phyloP scores from a whole-genome alignment of 345 rosid genomes.

The Microthlaspi erraticum region DNA sequence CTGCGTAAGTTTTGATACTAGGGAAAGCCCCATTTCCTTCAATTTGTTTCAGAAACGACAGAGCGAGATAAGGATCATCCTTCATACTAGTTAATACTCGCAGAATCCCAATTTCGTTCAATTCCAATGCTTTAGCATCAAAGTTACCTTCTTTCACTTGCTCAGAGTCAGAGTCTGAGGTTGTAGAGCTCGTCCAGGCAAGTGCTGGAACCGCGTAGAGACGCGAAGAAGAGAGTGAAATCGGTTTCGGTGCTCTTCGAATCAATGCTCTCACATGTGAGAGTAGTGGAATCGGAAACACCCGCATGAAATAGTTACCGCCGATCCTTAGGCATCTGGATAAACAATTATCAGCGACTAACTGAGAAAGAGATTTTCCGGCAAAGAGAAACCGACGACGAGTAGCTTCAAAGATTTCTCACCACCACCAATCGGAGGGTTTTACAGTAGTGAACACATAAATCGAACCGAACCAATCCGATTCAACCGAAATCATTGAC shows the following conservation, averaged over 20 bases:
- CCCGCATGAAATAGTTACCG: slow-evolving; percentile 42
- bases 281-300: slow-evolving; percentile 34
- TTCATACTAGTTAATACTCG: slow-evolving; percentile 46
- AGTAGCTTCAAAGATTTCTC: slow-evolving; percentile 21
- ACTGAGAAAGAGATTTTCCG: slow-evolving; percentile 10
- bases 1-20: slow-evolving; percentile 54
- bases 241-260: slow-evolving; percentile 4
- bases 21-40: slow-evolving; percentile 52
- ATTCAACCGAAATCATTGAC: background rate
- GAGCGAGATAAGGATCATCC: slow-evolving; percentile 58
- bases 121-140: slow-evolving; percentile 27
- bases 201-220: slow-evolving; percentile 41
- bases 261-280: slow-evolving; percentile 39
- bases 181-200: slow-evolving; percentile 34
- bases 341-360: slow-evolving; percentile 8
- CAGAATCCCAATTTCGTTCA: slow-evolving; percentile 49
- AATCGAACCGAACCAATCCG: slow-evolving; percentile 14
- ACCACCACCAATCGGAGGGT: slow-evolving; percentile 25
- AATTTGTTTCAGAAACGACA: slow-evolving; percentile 52
- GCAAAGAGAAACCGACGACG: background rate
- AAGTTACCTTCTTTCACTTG: slow-evolving; percentile 22
- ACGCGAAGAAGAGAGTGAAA: slow-evolving; percentile 7
- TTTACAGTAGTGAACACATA: slow-evolving; percentile 20
- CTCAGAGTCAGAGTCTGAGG: slow-evolving; percentile 42
- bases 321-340: slow-evolving; percentile 13